Base-by-base conservation (phyloP, 1,284 basidiomycete species). In the Porphyrellus sp. region DNA sequence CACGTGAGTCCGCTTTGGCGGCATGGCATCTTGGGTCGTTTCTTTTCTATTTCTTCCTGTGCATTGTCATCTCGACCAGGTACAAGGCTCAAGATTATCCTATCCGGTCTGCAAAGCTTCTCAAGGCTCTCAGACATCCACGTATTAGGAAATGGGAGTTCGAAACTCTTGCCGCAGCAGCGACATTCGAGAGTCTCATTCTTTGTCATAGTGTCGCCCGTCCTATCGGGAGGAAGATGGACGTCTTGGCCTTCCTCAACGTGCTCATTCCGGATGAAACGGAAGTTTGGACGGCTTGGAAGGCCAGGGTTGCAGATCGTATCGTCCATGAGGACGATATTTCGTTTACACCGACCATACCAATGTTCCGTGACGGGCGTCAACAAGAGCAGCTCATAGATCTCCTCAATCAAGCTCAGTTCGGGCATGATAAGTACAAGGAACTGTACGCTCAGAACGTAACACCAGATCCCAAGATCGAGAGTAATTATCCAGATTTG, bases 41-140 rank as follows among this genome's bases (percentile, higher is more conserved):
- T 6, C 1, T 12, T 8, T 4, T 34, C 11, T 31, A 1, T 18
- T 15, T 2, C 25, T 3, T 20, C 38, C 8, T 28, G 20, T 1
- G 28, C 16, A 1, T 2, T 9, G 20, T 52, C 25, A n/a, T 42
- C 20, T 28, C 20, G 8, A 20, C 11, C 24, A 18, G 20, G 8
- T 34, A 21, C 20, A 41, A 7, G 8, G 4, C 45, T 13, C 28
- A 13, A n/a, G 23, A 44, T 5, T 51, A 55, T 33, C 52, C 42
- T 13, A 31, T 59, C n/a, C 46, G 39, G 11, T 24, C 39, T 5
- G 28, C 8, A 8, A 56, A 44, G 23, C n/a, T 59, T 21, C 34
- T 58, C n/a, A 34, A 55, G 5, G 35, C 45, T 6, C 52, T 58
- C 12, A 46, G 57, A 2, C 33, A 48, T 1, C 57, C 57, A n/a